A percentile compares a stretch with the other conserved stretches of the same genome.
phyloP scores from a whole-genome alignment of 139 green algal species.

The Auxenochlorella pyrenoidosa region DNA sequence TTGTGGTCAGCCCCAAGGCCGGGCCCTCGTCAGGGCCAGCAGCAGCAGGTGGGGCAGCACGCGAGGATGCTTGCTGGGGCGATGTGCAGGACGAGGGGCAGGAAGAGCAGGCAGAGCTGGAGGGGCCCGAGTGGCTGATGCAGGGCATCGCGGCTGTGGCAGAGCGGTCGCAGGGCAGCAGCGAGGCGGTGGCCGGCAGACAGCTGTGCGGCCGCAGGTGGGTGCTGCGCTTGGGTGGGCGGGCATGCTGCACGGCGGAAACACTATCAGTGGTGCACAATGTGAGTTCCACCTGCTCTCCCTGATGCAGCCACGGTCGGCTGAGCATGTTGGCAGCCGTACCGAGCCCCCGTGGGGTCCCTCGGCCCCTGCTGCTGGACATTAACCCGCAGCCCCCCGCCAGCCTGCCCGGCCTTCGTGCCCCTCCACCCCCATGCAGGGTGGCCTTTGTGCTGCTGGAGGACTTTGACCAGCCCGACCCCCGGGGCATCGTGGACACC shows the following conservation, averaged over 20 bases:
- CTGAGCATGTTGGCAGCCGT: no score
- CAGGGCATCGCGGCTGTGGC: slow-evolving; percentile 9
- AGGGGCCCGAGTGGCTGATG: slow-evolving; percentile 25
- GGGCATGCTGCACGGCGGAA: no score
- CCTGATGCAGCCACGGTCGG: no score
- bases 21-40: neutral
- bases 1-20: neutral
- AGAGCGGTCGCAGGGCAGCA: slow-evolving; percentile 10
- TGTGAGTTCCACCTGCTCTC: no score
- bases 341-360: no score
- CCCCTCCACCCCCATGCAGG: neutral
- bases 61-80: neutral
- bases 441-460: slow-evolving; percentile 56
- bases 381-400: neutral
- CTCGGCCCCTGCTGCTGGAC: neutral
- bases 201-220: slow-evolving; percentile 44
- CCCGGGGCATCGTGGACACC: neutral
- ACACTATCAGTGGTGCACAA: no score
- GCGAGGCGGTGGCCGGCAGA: neutral
- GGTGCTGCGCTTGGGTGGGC: neutral
- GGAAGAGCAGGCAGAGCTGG: neutral
- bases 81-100: neutral
- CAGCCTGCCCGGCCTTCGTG: neutral
- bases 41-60: neutral
- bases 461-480: slow-evolving; percentile 49